A percentile compares a stretch with the other conserved stretches of the same genome.
Evolutionary conservation across 2,329 filamentous ascomycete genomes (phyloP).

Genomic region (Tolypocladium endophyticum): DNA sequence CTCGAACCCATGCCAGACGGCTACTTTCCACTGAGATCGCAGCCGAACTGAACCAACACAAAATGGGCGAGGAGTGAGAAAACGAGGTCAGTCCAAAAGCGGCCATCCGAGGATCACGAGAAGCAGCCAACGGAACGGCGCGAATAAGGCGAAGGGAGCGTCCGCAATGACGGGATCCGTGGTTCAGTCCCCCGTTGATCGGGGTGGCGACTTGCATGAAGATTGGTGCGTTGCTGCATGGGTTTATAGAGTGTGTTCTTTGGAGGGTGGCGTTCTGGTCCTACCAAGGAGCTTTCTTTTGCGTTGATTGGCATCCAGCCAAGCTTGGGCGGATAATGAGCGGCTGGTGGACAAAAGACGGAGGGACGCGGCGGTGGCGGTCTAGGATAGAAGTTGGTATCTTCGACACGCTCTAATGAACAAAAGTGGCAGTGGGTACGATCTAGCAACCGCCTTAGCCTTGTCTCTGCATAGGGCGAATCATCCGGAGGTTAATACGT

Average conservation of each 20-base stretch:
- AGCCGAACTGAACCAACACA: slow-evolving; percentile 36
- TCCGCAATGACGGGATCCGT: not conserved
- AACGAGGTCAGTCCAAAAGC: not conserved
- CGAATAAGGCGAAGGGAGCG: not conserved
- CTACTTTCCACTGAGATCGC: slow-evolving; percentile 44
- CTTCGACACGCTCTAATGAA: not conserved
- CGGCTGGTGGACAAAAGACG: not conserved
- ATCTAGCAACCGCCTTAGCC: not conserved
- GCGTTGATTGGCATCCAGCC: not conserved
- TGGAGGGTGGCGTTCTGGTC: slow-evolving; percentile 1
- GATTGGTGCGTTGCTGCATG: slow-evolving; percentile 2
- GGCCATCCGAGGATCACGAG: not conserved
- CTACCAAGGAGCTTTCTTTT: slow-evolving; percentile 1
- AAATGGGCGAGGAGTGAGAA: not conserved
- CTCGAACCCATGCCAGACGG: slow-evolving; percentile 50
- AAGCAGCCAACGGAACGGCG: not conserved
- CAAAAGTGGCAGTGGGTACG: not conserved
- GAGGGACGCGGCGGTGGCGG: not conserved
- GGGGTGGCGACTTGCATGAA: slow-evolving; percentile 2
- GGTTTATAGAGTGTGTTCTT: slow-evolving; percentile 1
- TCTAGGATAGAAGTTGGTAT: not conserved
- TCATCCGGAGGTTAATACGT: not conserved
- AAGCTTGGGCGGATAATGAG: not conserved
- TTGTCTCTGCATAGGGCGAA: not conserved
- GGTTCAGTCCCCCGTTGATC: not conserved